Base-by-base conservation (phyloP, 352 stramenopile genomes). In the Pythium rishiriense region DNA sequence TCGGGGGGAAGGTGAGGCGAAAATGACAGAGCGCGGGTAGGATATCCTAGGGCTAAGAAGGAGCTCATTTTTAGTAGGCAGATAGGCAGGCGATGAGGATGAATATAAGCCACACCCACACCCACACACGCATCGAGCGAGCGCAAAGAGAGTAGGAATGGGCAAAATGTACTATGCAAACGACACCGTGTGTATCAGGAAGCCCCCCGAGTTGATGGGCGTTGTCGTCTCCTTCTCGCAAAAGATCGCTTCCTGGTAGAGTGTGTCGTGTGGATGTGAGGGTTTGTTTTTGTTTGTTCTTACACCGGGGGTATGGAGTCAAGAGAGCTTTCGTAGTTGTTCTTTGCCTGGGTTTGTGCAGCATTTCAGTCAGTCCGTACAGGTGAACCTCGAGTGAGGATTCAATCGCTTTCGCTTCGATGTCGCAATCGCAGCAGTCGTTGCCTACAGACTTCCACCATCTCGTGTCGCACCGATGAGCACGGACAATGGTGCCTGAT, bases 1-100 rank as follows among this genome's bases (percentile, higher is more conserved):
- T 49, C 3, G 45, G 62, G 29, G 56, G 41, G 22, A 70, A 65
- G 43, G 24, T 29, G 45, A 58, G 63, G 29, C 63, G 63, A 62
- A 70, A 70, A 65, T 70, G 56, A 70, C 28, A 21, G 47, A n/a
- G 8, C 11, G 15, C 10, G 22, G 7, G 12, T 61, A 61, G 37
- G 35, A 24, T 42, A 5, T 15, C 21, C 8, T 57, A 57, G 31
- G 11, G 8, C 24, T 26, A 24, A 43, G 48, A 43, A 24, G 10
- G 21, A 55, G 15, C 19, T 29, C 33, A 43, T 22, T 55, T 43
- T 43, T 43, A 55, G 48, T 42, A 54, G 26, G 26, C 29, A 41
- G n/a, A n/a, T n/a, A n/a, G 21, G 41, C 17, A 24, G 41, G 28
- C 28, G 28, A 26, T n/a, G 41, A 53, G 46, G 25, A 50, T 26